Evolutionary conservation across 2,329 filamentous ascomycete species (phyloP).

Genomic region (Orbilia oligospora): DNA sequence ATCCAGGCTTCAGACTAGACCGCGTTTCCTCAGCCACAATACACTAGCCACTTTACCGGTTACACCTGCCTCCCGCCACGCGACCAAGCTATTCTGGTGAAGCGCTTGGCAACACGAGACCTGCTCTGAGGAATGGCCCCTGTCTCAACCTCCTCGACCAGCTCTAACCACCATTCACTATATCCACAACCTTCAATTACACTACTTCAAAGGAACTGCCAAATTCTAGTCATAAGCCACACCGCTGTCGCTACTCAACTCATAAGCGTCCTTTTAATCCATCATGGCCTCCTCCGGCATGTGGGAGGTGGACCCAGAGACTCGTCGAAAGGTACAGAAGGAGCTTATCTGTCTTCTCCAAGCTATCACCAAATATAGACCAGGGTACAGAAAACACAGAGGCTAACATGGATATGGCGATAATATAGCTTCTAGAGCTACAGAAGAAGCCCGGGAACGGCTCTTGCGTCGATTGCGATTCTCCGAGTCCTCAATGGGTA

Average conservation of each 20-base stretch:
- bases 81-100: too few species aligned
- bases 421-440: slow-evolving; percentile 82
- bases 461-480: slow-evolving; percentile 92
- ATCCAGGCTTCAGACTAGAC: too few species aligned
- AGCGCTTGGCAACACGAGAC: too few species aligned
- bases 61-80: too few species aligned
- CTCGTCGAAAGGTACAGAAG: slow-evolving; percentile 83
- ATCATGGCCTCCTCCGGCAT: slow-evolving; percentile 69
- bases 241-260: too few species aligned
- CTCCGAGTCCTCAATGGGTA: slow-evolving; percentile 94
- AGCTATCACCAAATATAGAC: background rate
- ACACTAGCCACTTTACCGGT: too few species aligned
- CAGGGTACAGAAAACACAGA: slow-evolving; percentile 24
- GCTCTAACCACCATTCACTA: background rate
- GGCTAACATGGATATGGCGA: slow-evolving; percentile 17
- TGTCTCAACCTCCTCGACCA: background rate
- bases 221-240: too few species aligned
- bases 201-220: too few species aligned
- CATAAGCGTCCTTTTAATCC: too few species aligned
- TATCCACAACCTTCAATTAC: too few species aligned
- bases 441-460: slow-evolving; percentile 92
- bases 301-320: slow-evolving; percentile 99
- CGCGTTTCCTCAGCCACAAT: too few species aligned
- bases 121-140: too few species aligned
- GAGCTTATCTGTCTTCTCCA: slow-evolving; percentile 53